Evolutionary conservation across 2,329 filamentous ascomycete genomes (phyloP).

Genomic region (Arthrobotrys sinensis): DNA sequence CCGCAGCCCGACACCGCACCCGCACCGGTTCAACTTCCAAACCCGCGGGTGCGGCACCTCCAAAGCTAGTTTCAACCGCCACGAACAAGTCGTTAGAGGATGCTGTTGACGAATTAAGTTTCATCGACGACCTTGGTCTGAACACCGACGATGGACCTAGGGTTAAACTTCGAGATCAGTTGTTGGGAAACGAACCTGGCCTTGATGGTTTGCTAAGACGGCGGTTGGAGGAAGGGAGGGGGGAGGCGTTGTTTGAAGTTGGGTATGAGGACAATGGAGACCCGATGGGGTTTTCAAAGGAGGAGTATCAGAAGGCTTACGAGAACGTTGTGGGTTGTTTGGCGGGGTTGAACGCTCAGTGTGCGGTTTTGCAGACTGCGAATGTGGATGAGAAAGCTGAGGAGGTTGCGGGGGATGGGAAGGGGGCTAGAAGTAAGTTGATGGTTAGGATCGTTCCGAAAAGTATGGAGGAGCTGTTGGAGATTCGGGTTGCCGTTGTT

Average conservation of each 20-base stretch:
- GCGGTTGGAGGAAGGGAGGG: constrained; percentile 84
- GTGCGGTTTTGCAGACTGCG: constrained; percentile 86
- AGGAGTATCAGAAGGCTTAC: constrained; percentile 83
- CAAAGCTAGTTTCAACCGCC: constrained; percentile 65
- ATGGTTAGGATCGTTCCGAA: constrained; percentile 82
- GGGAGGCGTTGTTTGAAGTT: constrained; percentile 91
- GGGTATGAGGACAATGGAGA: constrained; percentile 92
- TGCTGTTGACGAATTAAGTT: constrained; percentile 84
- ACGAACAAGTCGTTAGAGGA: constrained; percentile 64
- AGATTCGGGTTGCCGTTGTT: constrained; percentile 95
- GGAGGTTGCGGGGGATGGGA: constrained; percentile 73
- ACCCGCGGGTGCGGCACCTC: constrained; percentile 67
- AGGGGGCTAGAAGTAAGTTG: constrained; percentile 85
- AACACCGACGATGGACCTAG: constrained; percentile 73
- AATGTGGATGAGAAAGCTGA: constrained; percentile 82
- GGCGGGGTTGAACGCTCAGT: constrained; percentile 77
- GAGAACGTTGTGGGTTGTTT: constrained; percentile 77
- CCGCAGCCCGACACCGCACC: constrained; percentile 76
- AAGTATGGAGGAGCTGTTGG: constrained; percentile 88
- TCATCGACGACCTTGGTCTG: constrained; percentile 83
- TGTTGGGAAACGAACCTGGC: constrained; percentile 75
- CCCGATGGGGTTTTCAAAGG: constrained; percentile 80
- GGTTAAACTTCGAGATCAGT: constrained; percentile 80
- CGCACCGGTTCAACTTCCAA: constrained; percentile 40
- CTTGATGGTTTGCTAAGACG: constrained; percentile 78